Conservation (phyloP, 139 green algal genomes). For the Diplosphaera chodatii region DNA sequence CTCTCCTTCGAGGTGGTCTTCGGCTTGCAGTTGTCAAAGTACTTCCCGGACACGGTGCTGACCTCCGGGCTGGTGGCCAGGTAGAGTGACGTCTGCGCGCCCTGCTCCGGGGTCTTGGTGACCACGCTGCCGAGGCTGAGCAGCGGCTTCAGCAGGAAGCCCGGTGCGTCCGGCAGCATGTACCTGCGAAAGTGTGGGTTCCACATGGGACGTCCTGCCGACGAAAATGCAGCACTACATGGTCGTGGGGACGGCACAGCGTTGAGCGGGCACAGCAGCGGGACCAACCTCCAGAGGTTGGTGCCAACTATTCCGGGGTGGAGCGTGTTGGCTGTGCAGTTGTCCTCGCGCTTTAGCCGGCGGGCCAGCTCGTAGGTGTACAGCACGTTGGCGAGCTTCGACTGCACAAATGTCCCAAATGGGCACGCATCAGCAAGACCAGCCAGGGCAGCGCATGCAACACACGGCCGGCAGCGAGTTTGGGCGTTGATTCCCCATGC, state of each 20-base stretch:
- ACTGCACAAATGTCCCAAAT: no score
- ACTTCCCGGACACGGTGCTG: conserved; percentile 62
- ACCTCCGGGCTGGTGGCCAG: conserved; percentile 56
- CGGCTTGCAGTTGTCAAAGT: conserved; percentile 55
- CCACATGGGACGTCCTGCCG: background rate
- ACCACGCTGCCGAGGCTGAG: conserved; percentile 15
- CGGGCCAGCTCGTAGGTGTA: conserved; percentile 80
- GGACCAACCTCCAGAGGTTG: conserved; percentile 59
- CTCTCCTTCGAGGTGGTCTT: conserved; percentile 12
- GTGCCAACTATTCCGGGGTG: conserved; percentile 83
- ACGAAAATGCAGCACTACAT: no score
- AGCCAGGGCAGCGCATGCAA: no score
- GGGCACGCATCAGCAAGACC: no score
- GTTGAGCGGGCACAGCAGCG: conserved; percentile 4
- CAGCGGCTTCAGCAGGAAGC: conserved; percentile 34
- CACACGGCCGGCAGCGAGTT: no score
- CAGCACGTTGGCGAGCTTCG: conserved; percentile 86
- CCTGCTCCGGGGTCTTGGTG: conserved; percentile 40
- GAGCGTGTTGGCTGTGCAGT: conserved; percentile 60
- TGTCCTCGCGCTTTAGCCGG: conserved; percentile 23
- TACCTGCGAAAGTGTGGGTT: conserved; percentile 10
- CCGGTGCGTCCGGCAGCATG: conserved; percentile 13
- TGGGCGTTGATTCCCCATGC: no score
- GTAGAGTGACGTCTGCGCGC: conserved; percentile 72
- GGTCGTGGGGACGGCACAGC: background rate